Percentiles rank a stretch among this genome's conserved stretches.
These are phyloP conservation scores for Penicillium macrosclerotiorum DNA, from an alignment of 495 filamentous ascomycete genomes.

Conservation along the genomic window DNA sequence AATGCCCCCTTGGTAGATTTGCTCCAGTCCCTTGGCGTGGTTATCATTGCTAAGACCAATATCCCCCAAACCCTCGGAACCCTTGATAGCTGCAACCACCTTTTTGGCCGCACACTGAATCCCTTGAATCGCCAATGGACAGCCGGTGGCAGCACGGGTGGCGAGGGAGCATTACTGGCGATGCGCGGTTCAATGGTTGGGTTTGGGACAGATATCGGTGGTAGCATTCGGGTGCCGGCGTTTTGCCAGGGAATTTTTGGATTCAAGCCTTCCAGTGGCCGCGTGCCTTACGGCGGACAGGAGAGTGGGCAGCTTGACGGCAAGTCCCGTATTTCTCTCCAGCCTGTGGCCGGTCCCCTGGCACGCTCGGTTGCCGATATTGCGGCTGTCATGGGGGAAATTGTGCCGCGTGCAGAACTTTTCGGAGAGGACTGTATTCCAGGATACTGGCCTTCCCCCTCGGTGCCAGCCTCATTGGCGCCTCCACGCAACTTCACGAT, in stretches of 20 bases:
- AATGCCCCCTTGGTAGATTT: constrained; percentile 44
- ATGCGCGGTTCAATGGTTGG: constrained; percentile 62
- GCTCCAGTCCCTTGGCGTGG: constrained; percentile 44
- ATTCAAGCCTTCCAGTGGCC: constrained; percentile 56
- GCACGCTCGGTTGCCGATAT: constrained; percentile 45
- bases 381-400: constrained; percentile 48
- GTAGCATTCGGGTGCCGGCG: constrained; percentile 59
- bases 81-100: constrained; percentile 39
- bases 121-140: constrained; percentile 57
- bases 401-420: constrained; percentile 44
- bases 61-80: constrained; percentile 53
- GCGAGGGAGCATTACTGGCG: constrained; percentile 63
- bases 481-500: constrained; percentile 40
- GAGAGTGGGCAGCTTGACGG: constrained; percentile 39
- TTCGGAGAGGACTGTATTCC: constrained; percentile 52
- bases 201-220: constrained; percentile 67
- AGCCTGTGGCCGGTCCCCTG: constrained; percentile 51
- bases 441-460: constrained; percentile 44
- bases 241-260: constrained; percentile 58
- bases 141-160: constrained; percentile 62
- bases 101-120: constrained; percentile 63
- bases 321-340: constrained; percentile 39
- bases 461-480: constrained; percentile 4
- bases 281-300: constrained; percentile 54
- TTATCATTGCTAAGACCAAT: constrained; percentile 68